Base-by-base conservation (phyloP, 768 basidiomycete genomes). In the Psilocybe azurescens region DNA sequence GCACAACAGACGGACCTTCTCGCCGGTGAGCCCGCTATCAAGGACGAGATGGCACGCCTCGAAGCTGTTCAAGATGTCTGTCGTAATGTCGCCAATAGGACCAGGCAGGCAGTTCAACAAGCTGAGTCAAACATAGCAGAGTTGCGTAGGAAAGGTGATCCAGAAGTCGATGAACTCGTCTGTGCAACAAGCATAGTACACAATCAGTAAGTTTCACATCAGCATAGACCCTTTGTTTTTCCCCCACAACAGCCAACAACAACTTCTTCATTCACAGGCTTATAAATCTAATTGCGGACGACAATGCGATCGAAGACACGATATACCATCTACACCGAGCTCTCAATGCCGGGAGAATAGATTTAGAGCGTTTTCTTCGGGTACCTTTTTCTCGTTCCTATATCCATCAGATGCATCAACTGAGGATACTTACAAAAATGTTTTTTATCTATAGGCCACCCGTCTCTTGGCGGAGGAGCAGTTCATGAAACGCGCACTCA, bases 271-370 rank as follows among this genome's bases (percentile, higher is more conserved):
- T 50, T 56, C 58, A 24, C 46, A 99, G 97, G 77, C 80, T 99
- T 24, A 89, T 98, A 67, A 93, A 98, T 72, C 83, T 99, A 30
- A 90, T 98, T n/a, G 96, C 97, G n/a, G 97, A 99, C 75, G 97
- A 99, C 75, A 95, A 95, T 70, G 95, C 97, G 1, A 95, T 99
- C 72, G 97, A 98, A 77, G 97, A 99, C 74, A 97, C 97, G 50
- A 91, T 97, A 62, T 99, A 98, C 77, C 95, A 99, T 74, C 85
- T 99, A 51, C 94, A 96, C 66, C 86, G 95, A 63, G 97, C 95
- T 0, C 81, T 99, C 65, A 97, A 97, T 72, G 81, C 89, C 56
- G 93, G 93, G 0, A 87, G 94, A 61, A 90, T 98, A 64, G 97
- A 99, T 79, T 84, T 99, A 59, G 97, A 99, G 72, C 85, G 92